Evolutionary conservation across 148 eudicot genomes (phyloP).

Genomic region (Nepenthes mirabilis): DNA sequence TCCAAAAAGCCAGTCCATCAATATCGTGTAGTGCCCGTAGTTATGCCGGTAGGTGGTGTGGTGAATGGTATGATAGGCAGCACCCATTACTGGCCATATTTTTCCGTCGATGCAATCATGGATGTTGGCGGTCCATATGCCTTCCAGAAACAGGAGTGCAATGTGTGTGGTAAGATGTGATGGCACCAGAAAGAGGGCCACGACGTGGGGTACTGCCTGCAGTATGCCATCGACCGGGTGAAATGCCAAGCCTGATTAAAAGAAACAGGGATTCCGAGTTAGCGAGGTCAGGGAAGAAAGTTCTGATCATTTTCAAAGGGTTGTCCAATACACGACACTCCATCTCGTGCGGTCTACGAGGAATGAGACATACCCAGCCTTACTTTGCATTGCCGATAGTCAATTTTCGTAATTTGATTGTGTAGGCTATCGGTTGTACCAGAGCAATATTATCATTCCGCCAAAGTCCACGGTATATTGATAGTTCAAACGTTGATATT

Average conservation of each 20-base stretch:
- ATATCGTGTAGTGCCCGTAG: conserved; percentile 78
- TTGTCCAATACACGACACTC: too few species aligned
- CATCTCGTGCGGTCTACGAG: too few species aligned
- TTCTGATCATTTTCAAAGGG: too few species aligned
- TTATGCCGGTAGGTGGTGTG: conserved; percentile 88
- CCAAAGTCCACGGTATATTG: too few species aligned
- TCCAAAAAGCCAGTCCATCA: conserved; percentile 97
- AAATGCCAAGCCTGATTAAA: conserved; percentile 60
- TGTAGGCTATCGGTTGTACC: too few species aligned
- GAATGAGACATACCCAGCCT: too few species aligned
- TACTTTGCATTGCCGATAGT: too few species aligned
- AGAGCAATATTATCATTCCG: too few species aligned
- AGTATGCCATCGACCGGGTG: conserved; percentile 86
- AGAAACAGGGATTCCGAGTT: neutral
- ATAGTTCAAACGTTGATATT: too few species aligned
- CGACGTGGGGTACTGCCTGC: conserved; percentile 71
- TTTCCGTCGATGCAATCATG: conserved; percentile 83
- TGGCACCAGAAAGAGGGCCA: conserved; percentile 57
- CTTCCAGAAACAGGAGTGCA: conserved; percentile 52
- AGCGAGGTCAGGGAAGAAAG: too few species aligned
- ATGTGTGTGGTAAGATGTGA: conserved; percentile 58
- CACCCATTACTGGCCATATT: conserved; percentile 95
- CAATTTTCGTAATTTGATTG: too few species aligned
- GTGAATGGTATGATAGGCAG: conserved; percentile 92
- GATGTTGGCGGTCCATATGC: conserved; percentile 82